Evolutionary conservation across 352 stramenopile genomes (phyloP).

Genomic region (Phytopythium helicoides): DNA sequence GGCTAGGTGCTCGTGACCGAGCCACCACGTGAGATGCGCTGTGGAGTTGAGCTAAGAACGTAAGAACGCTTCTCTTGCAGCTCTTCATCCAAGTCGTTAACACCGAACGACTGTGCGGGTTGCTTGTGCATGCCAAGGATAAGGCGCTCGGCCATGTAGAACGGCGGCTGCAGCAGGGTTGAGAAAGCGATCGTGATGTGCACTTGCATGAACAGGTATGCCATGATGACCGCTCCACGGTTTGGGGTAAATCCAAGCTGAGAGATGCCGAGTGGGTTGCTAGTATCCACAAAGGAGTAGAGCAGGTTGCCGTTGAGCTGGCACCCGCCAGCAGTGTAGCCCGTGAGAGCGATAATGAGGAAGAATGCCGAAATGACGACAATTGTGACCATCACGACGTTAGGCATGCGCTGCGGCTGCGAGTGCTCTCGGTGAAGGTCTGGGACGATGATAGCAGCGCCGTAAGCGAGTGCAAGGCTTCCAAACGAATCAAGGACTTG

Average conservation of each 20-base stretch:
- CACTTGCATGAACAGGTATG: constrained; percentile 58
- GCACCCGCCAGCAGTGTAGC: constrained; percentile 45
- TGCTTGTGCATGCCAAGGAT: constrained; percentile 62
- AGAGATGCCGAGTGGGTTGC: constrained; percentile 17
- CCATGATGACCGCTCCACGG: constrained; percentile 41
- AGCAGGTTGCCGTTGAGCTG: constrained; percentile 59
- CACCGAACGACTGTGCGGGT: constrained; percentile 15
- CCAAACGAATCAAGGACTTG: constrained; percentile 46
- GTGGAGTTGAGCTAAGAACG: constrained; percentile 23
- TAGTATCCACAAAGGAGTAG: constrained; percentile 43
- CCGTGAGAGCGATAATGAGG: constrained; percentile 29
- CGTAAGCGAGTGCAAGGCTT: constrained; percentile 48
- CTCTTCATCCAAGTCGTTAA: constrained; percentile 17
- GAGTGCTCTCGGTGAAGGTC: too few relatives aligned
- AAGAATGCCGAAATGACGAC: constrained; percentile 48
- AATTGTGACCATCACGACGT: constrained; percentile 47
- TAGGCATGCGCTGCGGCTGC: too few relatives aligned
- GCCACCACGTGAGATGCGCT: constrained; percentile 11
- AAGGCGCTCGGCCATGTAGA: constrained; percentile 60
- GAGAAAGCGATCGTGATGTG: constrained; percentile 51
- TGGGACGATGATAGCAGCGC: constrained; percentile 49
- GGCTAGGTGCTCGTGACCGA: constrained; percentile 8
- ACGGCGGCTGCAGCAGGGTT: constrained; percentile 45
- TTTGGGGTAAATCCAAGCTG: constrained; percentile 45
- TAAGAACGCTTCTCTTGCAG: constrained; percentile 27